phyloP scores from a whole-genome alignment of 371 early-diverging fungal genomes.

The Ordospora pajunii region DNA sequence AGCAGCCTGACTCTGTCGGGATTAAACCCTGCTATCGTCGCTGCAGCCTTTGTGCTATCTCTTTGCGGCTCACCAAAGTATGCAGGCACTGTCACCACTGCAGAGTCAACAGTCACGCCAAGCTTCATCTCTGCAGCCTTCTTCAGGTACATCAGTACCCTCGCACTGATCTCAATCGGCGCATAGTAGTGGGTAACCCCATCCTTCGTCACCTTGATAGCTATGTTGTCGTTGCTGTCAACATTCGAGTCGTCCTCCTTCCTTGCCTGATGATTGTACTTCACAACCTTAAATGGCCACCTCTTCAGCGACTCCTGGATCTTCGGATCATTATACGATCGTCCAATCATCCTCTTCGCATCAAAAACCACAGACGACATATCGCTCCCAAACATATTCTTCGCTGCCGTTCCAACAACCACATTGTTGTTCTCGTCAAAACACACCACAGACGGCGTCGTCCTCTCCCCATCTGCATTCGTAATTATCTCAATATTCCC shows the following conservation, averaged over 20 bases:
- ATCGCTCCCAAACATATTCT: conserved; percentile 81
- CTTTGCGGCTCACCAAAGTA: conserved; percentile 59
- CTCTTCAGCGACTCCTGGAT: conserved; percentile 53
- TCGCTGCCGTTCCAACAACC: conserved; percentile 82
- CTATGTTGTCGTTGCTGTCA: conserved; percentile 30
- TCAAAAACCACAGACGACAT: conserved; percentile 77
- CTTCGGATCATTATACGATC: conserved; percentile 61
- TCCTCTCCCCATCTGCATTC: conserved; percentile 89
- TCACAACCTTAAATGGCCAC: conserved; percentile 59
- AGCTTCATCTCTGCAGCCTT: conserved; percentile 41
- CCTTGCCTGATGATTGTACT: conserved; percentile 18
- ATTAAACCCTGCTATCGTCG: conserved; percentile 53
- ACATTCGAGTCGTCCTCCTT: conserved; percentile 36
- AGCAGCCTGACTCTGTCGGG: conserved; percentile 40
- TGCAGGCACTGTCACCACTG: conserved; percentile 59
- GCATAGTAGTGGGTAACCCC: conserved; percentile 30
- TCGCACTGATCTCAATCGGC: conserved; percentile 45
- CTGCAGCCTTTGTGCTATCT: conserved; percentile 55
- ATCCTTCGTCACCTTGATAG: conserved; percentile 35
- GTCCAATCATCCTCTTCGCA: conserved; percentile 85
- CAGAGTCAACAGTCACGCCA: conserved; percentile 27
- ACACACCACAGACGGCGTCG: conserved; percentile 80
- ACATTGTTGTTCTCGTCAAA: conserved; percentile 72
- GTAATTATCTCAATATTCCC: conserved; percentile 67
- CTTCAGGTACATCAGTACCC: conserved; percentile 35